Evolutionary conservation across 2,329 filamentous ascomycete genomes (phyloP).

Genomic region (Thyridium curvatum): DNA sequence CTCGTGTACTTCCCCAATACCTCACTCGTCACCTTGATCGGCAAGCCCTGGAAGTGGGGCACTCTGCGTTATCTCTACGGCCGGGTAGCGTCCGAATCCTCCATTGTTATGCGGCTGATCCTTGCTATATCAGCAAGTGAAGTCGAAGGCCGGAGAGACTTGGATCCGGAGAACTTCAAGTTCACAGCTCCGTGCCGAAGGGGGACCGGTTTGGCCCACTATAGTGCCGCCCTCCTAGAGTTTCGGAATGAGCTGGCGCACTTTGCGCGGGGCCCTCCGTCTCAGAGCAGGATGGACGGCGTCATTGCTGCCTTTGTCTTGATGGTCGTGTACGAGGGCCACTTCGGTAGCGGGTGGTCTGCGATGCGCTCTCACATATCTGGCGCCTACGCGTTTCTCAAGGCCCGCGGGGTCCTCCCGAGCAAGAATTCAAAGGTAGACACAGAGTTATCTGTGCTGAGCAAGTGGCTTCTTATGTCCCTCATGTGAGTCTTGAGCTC

Average conservation of each 20-base stretch:
- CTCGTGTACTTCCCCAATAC: no score
- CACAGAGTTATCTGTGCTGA: background rate
- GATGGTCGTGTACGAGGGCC: background rate
- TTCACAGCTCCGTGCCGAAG: background rate
- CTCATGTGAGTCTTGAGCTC: background rate
- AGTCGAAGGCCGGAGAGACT: background rate
- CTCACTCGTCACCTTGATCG: background rate
- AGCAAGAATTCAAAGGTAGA: no score
- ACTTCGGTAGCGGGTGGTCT: background rate
- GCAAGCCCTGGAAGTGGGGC: slow-evolving; percentile 1
- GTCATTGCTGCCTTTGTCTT: background rate
- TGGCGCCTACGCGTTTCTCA: background rate
- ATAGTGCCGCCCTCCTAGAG: no score
- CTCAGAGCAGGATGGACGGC: background rate
- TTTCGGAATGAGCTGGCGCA: no score
- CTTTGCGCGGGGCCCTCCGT: no score
- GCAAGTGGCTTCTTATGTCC: background rate
- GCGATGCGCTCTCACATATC: background rate
- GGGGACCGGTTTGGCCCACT: no score
- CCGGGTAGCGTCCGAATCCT: background rate
- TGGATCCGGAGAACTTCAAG: background rate
- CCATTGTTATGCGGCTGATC: slow-evolving; percentile 1
- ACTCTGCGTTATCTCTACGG: slow-evolving; percentile 1
- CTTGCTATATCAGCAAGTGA: background rate
- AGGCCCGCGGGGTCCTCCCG: background rate